A percentile compares a stretch with the other conserved stretches of the same genome.
phyloP scores from a whole-genome alignment of 2,329 filamentous ascomycete species.

The Pyrenochaeta sp. region DNA sequence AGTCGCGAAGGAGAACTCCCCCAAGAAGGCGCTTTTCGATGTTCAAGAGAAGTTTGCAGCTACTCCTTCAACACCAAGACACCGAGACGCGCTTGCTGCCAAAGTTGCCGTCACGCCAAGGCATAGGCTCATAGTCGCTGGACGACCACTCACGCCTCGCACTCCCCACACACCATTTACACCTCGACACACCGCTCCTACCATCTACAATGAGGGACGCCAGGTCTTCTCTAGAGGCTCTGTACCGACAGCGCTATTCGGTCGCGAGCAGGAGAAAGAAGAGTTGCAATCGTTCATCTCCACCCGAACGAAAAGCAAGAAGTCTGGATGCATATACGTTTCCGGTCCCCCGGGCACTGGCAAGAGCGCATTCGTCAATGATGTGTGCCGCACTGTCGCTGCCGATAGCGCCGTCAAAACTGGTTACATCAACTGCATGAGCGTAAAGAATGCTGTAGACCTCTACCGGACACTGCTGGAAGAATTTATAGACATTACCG shows the following conservation, averaged over 20 bases:
- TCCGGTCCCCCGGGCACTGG: slow-evolving; percentile 95
- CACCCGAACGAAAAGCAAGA: slow-evolving; percentile 65
- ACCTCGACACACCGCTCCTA: slow-evolving; percentile 69
- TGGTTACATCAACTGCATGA: slow-evolving; percentile 95
- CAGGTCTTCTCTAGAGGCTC: slow-evolving; percentile 85
- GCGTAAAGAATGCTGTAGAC: slow-evolving; percentile 86
- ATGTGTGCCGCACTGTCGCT: slow-evolving; percentile 71
- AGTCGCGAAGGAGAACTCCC: slow-evolving; percentile 56
- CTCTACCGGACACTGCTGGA: slow-evolving; percentile 82
- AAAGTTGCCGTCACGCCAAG: slow-evolving; percentile 78
- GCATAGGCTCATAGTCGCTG: slow-evolving; percentile 80
- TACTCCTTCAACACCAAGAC: slow-evolving; percentile 75
- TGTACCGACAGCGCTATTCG: slow-evolving; percentile 76
- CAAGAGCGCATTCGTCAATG: slow-evolving; percentile 91
- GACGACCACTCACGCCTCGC: slow-evolving; percentile 76
- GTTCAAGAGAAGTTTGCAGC: slow-evolving; percentile 57
- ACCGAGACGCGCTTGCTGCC: slow-evolving; percentile 77
- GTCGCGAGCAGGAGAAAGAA: slow-evolving; percentile 72
- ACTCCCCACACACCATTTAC: slow-evolving; percentile 79
- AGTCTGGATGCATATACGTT: slow-evolving; percentile 87
- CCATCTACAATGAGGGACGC: slow-evolving; percentile 85
- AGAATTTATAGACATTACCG: slow-evolving; percentile 66
- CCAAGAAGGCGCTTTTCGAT: slow-evolving; percentile 54
- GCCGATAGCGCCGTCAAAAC: slow-evolving; percentile 65
- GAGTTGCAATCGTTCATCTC: slow-evolving; percentile 75